Conservation (phyloP, 2,329 filamentous ascomycete species). For the Paraphaeosphaeria sporulosa region DNA sequence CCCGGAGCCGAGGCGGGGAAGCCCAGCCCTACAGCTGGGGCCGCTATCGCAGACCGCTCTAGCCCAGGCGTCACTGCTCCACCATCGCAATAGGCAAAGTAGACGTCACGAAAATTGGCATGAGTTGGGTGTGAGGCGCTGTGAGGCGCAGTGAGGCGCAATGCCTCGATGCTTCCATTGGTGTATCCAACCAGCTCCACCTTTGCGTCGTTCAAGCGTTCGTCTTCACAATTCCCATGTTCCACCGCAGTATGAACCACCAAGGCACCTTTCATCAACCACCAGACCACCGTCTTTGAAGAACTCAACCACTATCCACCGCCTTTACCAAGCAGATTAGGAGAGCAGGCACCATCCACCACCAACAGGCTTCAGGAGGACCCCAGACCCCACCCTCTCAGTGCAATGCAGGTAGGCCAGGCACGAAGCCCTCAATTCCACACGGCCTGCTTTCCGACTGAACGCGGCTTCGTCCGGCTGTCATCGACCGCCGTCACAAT, state of each 20-base stretch:
- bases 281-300: not conserved
- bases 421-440: conserved; percentile 8
- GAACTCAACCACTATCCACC: not conserved
- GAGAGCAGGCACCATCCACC: not conserved
- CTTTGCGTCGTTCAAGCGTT: not conserved
- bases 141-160: no score
- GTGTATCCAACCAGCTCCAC: not conserved
- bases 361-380: conserved; percentile 1
- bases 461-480: not conserved
- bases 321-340: not conserved
- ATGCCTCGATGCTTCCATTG: not conserved
- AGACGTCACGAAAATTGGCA: not conserved
- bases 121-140: not conserved
- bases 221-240: not conserved
- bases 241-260: not conserved
- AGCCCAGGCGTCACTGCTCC: not conserved
- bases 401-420: conserved; percentile 8
- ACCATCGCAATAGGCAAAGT: not conserved
- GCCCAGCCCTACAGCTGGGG: not conserved
- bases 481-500: conserved; percentile 1
- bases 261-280: not conserved
- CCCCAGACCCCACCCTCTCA: not conserved
- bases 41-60: not conserved
- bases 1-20: conserved; percentile 6
- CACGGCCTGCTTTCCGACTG: not conserved